A percentile compares a stretch with the other conserved stretches of the same genome.
Evolutionary conservation across 2,329 filamentous ascomycete species (phyloP).

Genomic region (Thielaviopsis ethacetica): DNA sequence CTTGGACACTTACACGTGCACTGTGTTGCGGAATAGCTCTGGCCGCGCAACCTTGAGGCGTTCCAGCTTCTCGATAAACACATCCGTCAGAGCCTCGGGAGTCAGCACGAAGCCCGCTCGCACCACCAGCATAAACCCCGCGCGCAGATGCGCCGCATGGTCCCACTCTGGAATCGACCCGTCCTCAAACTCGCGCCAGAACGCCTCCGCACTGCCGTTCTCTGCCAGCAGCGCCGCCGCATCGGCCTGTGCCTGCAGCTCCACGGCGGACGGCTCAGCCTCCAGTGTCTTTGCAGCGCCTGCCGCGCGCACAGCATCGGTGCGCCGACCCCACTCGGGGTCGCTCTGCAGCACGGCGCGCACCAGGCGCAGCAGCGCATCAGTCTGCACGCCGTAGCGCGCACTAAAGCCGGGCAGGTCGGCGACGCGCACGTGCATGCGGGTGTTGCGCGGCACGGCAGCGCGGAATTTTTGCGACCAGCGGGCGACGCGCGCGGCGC

Average conservation of each 20-base stretch:
- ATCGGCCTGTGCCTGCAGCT: background rate
- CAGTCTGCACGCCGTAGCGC: background rate
- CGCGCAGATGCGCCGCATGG: slow-evolving; percentile 1
- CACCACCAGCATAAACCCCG: background rate
- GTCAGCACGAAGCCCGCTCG: background rate
- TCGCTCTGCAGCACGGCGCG: background rate
- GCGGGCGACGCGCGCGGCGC: background rate
- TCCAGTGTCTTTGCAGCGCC: no score
- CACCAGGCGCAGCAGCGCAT: background rate
- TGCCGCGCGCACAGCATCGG: no score
- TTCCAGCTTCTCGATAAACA: background rate
- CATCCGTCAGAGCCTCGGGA: background rate
- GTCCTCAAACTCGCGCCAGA: background rate
- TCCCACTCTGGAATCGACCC: background rate
- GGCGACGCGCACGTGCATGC: background rate
- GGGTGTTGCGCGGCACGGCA: background rate
- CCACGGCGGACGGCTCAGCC: background rate
- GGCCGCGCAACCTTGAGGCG: background rate
- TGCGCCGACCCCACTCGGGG: background rate
- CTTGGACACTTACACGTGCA: slow-evolving; percentile 1
- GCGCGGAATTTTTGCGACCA: background rate
- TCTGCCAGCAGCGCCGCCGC: background rate
- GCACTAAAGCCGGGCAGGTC: background rate
- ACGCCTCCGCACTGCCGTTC: background rate
- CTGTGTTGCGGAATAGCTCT: background rate